Percentiles rank a stretch among this genome's conserved stretches.
phyloP scores from a whole-genome alignment of 768 basidiomycete genomes.

The Lactarius psammicola region DNA sequence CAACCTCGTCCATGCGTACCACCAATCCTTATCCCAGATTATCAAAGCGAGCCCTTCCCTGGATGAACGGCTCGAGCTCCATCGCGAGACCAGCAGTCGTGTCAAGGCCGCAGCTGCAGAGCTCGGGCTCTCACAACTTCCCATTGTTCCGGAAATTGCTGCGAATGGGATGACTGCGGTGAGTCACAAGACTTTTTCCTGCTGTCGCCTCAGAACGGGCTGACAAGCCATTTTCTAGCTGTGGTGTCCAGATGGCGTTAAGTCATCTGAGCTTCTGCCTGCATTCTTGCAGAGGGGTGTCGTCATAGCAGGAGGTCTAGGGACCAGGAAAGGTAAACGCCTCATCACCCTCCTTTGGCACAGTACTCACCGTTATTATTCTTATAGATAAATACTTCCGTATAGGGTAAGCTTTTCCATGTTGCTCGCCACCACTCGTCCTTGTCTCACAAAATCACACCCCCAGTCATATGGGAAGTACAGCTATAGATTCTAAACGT shows the following conservation, averaged over 20 bases:
- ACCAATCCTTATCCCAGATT: constrained; percentile 75
- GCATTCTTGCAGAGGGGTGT: constrained; percentile 68
- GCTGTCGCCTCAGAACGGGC: not conserved
- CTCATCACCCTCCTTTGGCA: constrained; percentile 1
- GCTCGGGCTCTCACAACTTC: constrained; percentile 74
- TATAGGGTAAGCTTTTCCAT: constrained; percentile 54
- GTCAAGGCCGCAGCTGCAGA: constrained; percentile 64
- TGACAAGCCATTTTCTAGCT: constrained; percentile 41
- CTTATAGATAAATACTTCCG: constrained; percentile 82
- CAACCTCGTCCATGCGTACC: constrained; percentile 90
- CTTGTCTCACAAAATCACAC: constrained; percentile 3
- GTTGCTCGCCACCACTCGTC: constrained; percentile 6
- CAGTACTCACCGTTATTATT: constrained; percentile 19
- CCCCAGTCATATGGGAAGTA: constrained; percentile 82
- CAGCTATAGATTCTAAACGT: constrained; percentile 66
- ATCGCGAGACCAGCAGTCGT: constrained; percentile 63
- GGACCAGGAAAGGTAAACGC: constrained; percentile 21
- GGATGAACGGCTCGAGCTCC: constrained; percentile 72
- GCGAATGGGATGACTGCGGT: constrained; percentile 98
- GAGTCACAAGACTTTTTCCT: constrained; percentile 28
- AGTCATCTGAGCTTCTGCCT: constrained; percentile 72
- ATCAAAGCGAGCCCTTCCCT: constrained; percentile 61
- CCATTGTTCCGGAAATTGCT: constrained; percentile 55
- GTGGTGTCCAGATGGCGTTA: constrained; percentile 82
- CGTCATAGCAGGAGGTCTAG: constrained; percentile 82